Conservation (phyloP, 1,284 basidiomycete species). For the Mrakiaceae sp. region DNA sequence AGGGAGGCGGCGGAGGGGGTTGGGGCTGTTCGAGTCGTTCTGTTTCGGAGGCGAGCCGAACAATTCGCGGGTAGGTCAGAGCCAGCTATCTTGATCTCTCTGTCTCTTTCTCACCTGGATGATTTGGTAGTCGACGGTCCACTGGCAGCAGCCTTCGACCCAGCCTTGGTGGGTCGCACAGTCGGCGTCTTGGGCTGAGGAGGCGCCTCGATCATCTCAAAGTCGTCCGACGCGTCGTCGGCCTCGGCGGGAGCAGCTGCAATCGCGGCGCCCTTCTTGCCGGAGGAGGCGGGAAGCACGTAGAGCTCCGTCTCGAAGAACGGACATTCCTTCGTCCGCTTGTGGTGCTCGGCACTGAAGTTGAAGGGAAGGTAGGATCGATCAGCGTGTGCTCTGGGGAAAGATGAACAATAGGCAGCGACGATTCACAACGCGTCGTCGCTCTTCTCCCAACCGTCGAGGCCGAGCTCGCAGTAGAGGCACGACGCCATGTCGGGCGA, state of each 20-base stretch:
- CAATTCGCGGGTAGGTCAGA: too few relatives aligned
- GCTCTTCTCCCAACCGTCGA: constrained; percentile 65
- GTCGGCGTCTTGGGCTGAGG: not conserved
- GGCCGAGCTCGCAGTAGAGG: constrained; percentile 58
- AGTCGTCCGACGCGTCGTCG: constrained; percentile 2
- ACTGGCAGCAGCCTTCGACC: too few relatives aligned
- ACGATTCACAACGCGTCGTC: constrained; percentile 56
- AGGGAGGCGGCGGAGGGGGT: constrained; percentile 4
- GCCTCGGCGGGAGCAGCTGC: not conserved
- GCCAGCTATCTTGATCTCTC: too few relatives aligned
- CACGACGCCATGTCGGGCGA: constrained; percentile 62
- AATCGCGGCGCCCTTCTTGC: not conserved
- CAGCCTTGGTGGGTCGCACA: not conserved
- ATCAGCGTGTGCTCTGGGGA: constrained; percentile 53
- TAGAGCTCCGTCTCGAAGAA: constrained; percentile 28
- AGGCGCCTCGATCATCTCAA: constrained; percentile 12
- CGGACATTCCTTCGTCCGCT: constrained; percentile 28
- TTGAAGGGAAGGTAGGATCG: constrained; percentile 35
- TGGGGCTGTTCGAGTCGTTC: not conserved
- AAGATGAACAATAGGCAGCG: constrained; percentile 6
- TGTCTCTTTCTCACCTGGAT: too few relatives aligned
- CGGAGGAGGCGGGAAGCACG: not conserved
- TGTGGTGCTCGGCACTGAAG: constrained; percentile 26
- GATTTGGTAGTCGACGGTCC: too few relatives aligned
- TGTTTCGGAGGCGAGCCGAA: too few relatives aligned